Base-by-base conservation (phyloP, 805 yeast species). In the Kodamaea kaohsiungensis region DNA sequence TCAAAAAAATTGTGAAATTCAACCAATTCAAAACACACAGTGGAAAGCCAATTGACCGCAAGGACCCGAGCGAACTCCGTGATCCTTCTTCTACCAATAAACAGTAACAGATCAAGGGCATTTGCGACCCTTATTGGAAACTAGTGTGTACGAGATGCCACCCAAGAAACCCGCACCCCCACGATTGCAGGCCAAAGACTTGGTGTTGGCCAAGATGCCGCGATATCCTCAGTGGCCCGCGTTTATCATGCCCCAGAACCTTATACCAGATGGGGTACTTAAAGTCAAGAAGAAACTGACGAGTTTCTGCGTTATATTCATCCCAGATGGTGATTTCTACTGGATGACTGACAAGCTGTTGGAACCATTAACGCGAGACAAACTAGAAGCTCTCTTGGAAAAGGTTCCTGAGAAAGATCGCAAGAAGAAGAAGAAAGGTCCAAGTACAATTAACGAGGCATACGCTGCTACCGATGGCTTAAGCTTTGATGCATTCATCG, bases 211-310 rank as follows among this genome's bases (percentile, higher is more conserved):
- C 48, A 77, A 76, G 55, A 72, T 77, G 75, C 69, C 71, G 13
- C 72, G 77, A 16, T 79, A 67, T 59, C 78, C 80, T 1, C 73
- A 76, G 13, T 79, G 84, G 84, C 84, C 84, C 7, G 75, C 80
- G 12, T 74, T 78, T 48, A 74, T 79, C 50, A 72, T 71, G 75
- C 80, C 82, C 1, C 57, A 60, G 17, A 66, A 65, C 37, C 61
- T 71, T 60, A 69, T 75, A 13, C 78, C 80, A 1, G 58, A 63
- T 2, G 65, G 67, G 22, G 73, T 76, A 12, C 53, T 69, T 62
- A 64, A 65, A 53, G 76, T 65, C 27, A 69, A 73, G 61, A 70
- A 70, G 64, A 70, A 72, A 47, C 60, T 68, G 49, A 68, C 75
- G 16, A 70, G 68, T 30, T 64, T 60, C 55, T 77, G 80, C 60